phyloP scores from a whole-genome alignment of 1,139 yeast species.

The Kodamaea sp. region DNA sequence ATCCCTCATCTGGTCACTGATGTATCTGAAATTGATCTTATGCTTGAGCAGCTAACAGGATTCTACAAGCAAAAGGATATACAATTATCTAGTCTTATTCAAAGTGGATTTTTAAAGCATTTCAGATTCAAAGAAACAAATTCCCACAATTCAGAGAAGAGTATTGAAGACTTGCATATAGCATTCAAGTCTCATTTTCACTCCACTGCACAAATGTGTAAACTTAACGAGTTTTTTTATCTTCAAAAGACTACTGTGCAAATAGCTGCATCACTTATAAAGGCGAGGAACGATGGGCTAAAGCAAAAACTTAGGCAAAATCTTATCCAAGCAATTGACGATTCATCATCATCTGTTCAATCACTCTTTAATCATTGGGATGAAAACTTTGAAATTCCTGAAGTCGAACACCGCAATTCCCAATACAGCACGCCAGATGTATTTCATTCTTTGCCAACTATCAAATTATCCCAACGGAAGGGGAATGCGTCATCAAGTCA shows the following conservation, averaged over 20 bases:
- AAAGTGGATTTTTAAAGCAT: slow-evolving; percentile 9
- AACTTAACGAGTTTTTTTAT: slow-evolving; percentile 16
- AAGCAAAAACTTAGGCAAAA: slow-evolving; percentile 10
- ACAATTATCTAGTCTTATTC: slow-evolving; percentile 13
- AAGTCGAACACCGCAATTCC: slow-evolving; percentile 6
- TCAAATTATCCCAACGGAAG: slow-evolving; percentile 17
- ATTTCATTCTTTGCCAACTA: slow-evolving; percentile 22
- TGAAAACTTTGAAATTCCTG: slow-evolving; percentile 8
- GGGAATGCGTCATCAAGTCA: not conserved
- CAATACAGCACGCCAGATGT: slow-evolving; percentile 9
- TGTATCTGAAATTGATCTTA: slow-evolving; percentile 47
- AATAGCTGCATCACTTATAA: slow-evolving; percentile 29
- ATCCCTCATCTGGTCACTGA: slow-evolving; percentile 30
- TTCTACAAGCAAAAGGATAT: slow-evolving; percentile 35
- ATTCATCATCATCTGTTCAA: slow-evolving; percentile 22
- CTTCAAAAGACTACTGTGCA: slow-evolving; percentile 21
- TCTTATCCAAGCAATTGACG: slow-evolving; percentile 13
- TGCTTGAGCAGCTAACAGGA: slow-evolving; percentile 49
- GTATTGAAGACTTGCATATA: slow-evolving; percentile 13
- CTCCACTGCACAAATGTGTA: slow-evolving; percentile 7
- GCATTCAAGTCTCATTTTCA: slow-evolving; percentile 11
- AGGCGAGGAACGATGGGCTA: slow-evolving; percentile 18
- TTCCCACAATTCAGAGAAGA: slow-evolving; percentile 4
- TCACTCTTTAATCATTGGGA: slow-evolving; percentile 32
- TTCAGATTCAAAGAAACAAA: slow-evolving; percentile 4